Evolutionary conservation across 2,329 filamentous ascomycete species (phyloP).

Genomic region (Emergomyces pasteurianus): DNA sequence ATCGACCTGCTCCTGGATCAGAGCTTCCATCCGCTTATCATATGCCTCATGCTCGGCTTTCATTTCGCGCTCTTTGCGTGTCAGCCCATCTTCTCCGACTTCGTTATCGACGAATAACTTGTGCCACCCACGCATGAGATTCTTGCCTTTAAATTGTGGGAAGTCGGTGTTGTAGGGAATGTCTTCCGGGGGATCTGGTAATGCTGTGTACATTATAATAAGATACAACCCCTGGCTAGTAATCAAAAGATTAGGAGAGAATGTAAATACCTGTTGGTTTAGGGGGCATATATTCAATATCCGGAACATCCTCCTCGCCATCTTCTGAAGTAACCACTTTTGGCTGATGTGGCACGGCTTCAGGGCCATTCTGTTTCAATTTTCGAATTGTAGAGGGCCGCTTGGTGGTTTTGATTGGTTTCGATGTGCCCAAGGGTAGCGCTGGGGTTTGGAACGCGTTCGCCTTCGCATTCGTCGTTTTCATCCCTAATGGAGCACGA

Average conservation of each 20-base stretch:
- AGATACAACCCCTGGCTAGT: background rate
- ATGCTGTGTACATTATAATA: constrained; percentile 29
- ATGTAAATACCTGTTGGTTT: constrained; percentile 41
- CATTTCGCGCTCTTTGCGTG: constrained; percentile 56
- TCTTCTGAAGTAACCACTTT: constrained; percentile 37
- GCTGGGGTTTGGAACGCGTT: constrained; percentile 54
- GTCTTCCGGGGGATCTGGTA: constrained; percentile 35
- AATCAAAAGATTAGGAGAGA: background rate
- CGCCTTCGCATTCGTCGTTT: constrained; percentile 90
- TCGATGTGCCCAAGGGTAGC: constrained; percentile 47
- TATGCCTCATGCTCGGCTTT: constrained; percentile 52
- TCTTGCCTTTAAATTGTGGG: constrained; percentile 41
- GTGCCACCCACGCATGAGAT: constrained; percentile 41
- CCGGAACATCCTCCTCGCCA: constrained; percentile 43
- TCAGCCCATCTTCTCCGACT: constrained; percentile 44
- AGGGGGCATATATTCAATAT: constrained; percentile 84
- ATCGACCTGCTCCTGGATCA: constrained; percentile 55
- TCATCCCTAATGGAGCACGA: constrained; percentile 77
- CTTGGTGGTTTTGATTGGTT: constrained; percentile 50
- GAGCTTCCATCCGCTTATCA: constrained; percentile 52
- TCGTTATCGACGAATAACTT: constrained; percentile 38
- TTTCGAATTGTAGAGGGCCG: constrained; percentile 50
- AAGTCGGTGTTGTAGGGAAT: constrained; percentile 38
- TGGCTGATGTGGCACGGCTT: constrained; percentile 34
- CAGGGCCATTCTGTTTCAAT: constrained; percentile 36